Evolutionary conservation across 176 grass and related monocot species (phyloP).

Genomic region (Carex littledalei): DNA sequence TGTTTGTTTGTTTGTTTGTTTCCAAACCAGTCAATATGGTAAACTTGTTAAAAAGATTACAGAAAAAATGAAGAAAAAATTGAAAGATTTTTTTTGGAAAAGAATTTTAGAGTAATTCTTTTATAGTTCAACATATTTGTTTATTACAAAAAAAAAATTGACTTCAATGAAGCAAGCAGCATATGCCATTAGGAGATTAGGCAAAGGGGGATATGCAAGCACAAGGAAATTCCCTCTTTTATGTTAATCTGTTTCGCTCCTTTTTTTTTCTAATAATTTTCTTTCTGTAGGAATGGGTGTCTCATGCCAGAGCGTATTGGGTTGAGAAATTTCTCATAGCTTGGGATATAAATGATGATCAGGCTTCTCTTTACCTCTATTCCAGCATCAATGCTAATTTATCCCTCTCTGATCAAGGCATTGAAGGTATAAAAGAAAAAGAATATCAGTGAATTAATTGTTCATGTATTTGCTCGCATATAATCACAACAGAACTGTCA

Average conservation of each 20-base stretch:
- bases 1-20: not conserved
- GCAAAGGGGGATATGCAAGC: not conserved
- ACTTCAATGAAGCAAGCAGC: not conserved
- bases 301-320: conserved; percentile 67
- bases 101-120: not conserved
- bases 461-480: not conserved
- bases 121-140: not conserved
- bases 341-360: conserved; percentile 42
- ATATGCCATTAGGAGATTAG: not conserved
- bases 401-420: conserved; percentile 24
- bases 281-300: conserved; percentile 39
- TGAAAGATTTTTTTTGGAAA: not conserved
- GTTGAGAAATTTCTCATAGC: conserved; percentile 56
- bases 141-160: not conserved
- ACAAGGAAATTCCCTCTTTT: not conserved
- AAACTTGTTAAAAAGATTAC: not conserved
- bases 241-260: not conserved
- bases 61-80: not conserved
- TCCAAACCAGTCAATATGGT: not conserved
- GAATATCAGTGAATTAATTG: not conserved
- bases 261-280: not conserved
- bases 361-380: conserved; percentile 51
- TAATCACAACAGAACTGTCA: not conserved
- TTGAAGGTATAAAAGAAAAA: conserved; percentile 44
- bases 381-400: conserved; percentile 50